Conservation (phyloP, 208 protist genomes). For the Leishmania arabica region DNA sequence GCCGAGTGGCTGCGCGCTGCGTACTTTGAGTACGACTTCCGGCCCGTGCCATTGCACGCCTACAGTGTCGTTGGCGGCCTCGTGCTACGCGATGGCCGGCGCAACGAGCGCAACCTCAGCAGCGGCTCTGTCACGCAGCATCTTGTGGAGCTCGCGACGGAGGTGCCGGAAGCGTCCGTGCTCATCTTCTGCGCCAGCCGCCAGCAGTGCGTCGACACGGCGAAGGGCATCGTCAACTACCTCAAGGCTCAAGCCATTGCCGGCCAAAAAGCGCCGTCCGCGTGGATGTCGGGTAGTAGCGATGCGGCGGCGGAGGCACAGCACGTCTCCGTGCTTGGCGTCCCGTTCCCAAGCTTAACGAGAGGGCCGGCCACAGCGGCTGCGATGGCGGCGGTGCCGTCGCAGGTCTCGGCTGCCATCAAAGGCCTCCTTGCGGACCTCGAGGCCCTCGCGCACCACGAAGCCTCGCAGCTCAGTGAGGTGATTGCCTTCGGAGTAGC, state of each 20-base stretch:
- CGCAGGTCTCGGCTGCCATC: conserved; percentile 25
- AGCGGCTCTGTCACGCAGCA: conserved; percentile 35
- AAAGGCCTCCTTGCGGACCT: conserved; percentile 50
- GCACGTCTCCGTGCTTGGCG: conserved; percentile 8
- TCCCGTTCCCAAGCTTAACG: not conserved
- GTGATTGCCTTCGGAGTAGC: conserved; percentile 79
- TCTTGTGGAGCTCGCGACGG: conserved; percentile 66
- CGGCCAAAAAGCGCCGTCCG: conserved; percentile 17
- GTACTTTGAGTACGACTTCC: conserved; percentile 73
- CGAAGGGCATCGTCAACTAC: conserved; percentile 54
- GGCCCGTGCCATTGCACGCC: conserved; percentile 78
- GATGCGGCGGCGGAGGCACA: not conserved
- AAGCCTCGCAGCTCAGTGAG: conserved; percentile 44
- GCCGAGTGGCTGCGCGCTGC: conserved; percentile 81
- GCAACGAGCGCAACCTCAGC: conserved; percentile 49
- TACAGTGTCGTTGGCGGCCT: conserved; percentile 70
- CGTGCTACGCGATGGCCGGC: conserved; percentile 49
- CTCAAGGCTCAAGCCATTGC: conserved; percentile 25
- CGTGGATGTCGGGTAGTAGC: not conserved
- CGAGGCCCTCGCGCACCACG: conserved; percentile 35
- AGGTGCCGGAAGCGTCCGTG: conserved; percentile 61
- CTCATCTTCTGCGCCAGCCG: conserved; percentile 89
- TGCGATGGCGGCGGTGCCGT: conserved; percentile 17
- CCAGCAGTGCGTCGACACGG: conserved; percentile 75
- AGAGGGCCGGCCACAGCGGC: not conserved